These are phyloP conservation scores for Colletotrichum gigasporum DNA, from an alignment of 2,329 filamentous ascomycete species.

Conservation along the genomic window DNA sequence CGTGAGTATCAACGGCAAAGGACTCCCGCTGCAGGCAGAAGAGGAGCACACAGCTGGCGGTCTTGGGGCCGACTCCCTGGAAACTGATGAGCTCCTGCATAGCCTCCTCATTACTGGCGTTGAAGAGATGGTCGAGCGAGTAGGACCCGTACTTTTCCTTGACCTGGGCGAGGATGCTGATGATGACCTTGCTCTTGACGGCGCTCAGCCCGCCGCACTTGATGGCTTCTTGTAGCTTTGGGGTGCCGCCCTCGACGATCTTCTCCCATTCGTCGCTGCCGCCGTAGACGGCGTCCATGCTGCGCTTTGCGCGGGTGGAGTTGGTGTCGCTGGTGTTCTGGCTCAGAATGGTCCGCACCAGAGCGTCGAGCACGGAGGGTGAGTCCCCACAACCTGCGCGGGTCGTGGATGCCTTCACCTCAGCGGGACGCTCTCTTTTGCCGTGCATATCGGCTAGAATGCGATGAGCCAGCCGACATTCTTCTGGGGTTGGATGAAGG, in stretches of 20 bases:
- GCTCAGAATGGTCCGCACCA: slow-evolving; percentile 62
- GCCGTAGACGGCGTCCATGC: slow-evolving; percentile 56
- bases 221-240: slow-evolving; percentile 66
- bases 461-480: slow-evolving; percentile 74
- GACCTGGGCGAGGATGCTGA: slow-evolving; percentile 73
- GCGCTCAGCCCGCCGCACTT: slow-evolving; percentile 75
- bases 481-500: slow-evolving; percentile 69
- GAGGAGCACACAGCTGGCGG: slow-evolving; percentile 61
- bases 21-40: slow-evolving; percentile 58
- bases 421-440: slow-evolving; percentile 66
- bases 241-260: slow-evolving; percentile 50
- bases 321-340: slow-evolving; percentile 62
- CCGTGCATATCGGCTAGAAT: slow-evolving; percentile 75
- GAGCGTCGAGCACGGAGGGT: slow-evolving; percentile 60
- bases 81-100: slow-evolving; percentile 61
- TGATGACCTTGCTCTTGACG: slow-evolving; percentile 78
- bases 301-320: slow-evolving; percentile 68
- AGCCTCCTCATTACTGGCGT: slow-evolving; percentile 52
- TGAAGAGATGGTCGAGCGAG: slow-evolving; percentile 60
- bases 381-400: slow-evolving; percentile 70
- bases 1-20: slow-evolving; percentile 65
- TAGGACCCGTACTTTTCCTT: slow-evolving; percentile 52
- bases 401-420: slow-evolving; percentile 68
- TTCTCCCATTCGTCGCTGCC: slow-evolving; percentile 52
- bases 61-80: slow-evolving; percentile 63